Evolutionary conservation across 1,284 basidiomycete genomes (phyloP).

Genomic region (Pyrrhoderma lamaoense): DNA sequence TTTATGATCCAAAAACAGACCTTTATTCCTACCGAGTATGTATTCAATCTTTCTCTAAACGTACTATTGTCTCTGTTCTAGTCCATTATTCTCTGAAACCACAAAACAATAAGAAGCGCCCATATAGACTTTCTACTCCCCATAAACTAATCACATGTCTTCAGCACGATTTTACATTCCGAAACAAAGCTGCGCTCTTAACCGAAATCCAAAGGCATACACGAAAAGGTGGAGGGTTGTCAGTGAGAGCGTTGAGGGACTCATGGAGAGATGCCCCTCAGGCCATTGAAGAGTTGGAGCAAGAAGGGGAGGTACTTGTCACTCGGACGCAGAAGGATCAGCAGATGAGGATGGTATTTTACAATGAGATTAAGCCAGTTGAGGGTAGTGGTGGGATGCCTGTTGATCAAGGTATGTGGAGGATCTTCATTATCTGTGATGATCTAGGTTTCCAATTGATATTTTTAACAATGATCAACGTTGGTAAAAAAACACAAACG

Average conservation of each 20-base stretch:
- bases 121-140: too few species aligned
- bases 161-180: conserved; percentile 82
- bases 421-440: conserved; percentile 19
- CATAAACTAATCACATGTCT: too few species aligned
- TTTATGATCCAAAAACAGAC: conserved; percentile 75
- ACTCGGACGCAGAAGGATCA: conserved; percentile 80
- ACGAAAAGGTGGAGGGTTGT: conserved; percentile 72
- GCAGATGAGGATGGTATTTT: conserved; percentile 82
- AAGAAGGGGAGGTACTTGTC: conserved; percentile 82
- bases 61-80: too few species aligned
- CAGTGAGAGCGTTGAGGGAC: conserved; percentile 80
- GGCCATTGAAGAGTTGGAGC: conserved; percentile 79
- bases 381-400: conserved; percentile 59
- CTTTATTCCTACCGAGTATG: conserved; percentile 75
- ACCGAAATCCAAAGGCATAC: conserved; percentile 78
- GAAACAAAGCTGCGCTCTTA: conserved; percentile 74
- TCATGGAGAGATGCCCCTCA: conserved; percentile 82
- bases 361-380: conserved; percentile 79
- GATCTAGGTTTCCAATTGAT: too few species aligned
- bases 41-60: too few species aligned
- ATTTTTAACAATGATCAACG: too few species aligned
- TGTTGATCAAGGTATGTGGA: conserved; percentile 81
- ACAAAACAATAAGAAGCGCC: not conserved
- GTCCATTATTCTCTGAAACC: too few species aligned
- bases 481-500: too few species aligned